A percentile compares a stretch with the other conserved stretches of the same genome.
These are phyloP conservation scores for Penicillium glabrum DNA, from an alignment of 2,329 filamentous ascomycete species.

Conservation along the genomic window DNA sequence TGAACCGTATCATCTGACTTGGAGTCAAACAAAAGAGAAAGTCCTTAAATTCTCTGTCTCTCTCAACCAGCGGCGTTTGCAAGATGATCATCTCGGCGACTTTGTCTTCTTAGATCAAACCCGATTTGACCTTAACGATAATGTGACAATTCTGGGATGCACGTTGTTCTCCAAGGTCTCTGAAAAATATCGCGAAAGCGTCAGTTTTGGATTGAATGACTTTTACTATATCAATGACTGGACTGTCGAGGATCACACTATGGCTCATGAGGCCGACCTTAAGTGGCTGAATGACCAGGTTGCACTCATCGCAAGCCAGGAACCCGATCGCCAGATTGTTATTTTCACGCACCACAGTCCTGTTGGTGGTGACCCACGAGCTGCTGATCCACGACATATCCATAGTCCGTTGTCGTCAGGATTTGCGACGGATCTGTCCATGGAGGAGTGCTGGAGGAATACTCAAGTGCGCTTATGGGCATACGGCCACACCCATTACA, in stretches of 20 bases:
- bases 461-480: constrained; percentile 45
- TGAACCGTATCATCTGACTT: constrained; percentile 49
- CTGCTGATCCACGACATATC: constrained; percentile 32
- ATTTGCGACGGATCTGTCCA: constrained; percentile 45
- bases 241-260: constrained; percentile 32
- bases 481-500: constrained; percentile 53
- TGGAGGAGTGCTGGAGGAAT: constrained; percentile 41
- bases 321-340: constrained; percentile 37
- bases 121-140: constrained; percentile 37
- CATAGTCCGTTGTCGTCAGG: constrained; percentile 35
- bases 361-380: constrained; percentile 20
- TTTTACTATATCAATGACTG: constrained; percentile 50
- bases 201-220: constrained; percentile 52
- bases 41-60: constrained; percentile 26
- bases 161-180: constrained; percentile 53
- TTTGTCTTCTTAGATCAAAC: constrained; percentile 45
- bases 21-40: constrained; percentile 22
- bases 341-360: constrained; percentile 44
- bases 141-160: constrained; percentile 47
- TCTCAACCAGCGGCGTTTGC: constrained; percentile 13
- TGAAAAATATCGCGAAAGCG: constrained; percentile 32
- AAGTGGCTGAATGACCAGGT: constrained; percentile 43
- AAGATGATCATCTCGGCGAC: constrained; percentile 21
- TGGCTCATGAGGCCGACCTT: constrained; percentile 34
- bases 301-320: constrained; percentile 23